Base-by-base conservation (phyloP, 805 yeast species). In the Barnettozyma botsteinii region DNA sequence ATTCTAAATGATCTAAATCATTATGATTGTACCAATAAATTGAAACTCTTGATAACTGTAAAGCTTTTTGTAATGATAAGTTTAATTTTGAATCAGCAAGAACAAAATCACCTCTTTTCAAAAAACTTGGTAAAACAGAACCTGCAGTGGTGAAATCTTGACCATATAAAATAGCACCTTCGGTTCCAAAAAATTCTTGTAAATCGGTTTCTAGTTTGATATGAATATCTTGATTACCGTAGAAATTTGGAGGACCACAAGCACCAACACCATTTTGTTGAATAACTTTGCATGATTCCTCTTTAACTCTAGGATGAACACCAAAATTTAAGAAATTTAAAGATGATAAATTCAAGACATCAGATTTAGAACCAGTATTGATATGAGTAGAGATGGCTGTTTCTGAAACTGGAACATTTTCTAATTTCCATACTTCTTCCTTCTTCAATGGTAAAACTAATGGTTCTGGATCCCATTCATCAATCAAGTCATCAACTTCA, bases 161-260 rank as follows among this genome's bases (percentile, higher is more conserved):
- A 33, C 97, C 95, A 58, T 93, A 93, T 32, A 91, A 66, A 40
- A 93, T 85, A 35, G 87, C 79, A 41, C 73, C 73, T 48, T 85
- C 95, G 3, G 86, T 74, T 20, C 83, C 87, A 49, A 91, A 76
- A 56, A 79, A 91, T 24, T 67, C 59, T 11, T 96, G 79, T 44
- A 93, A 63, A 46, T 79, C 83, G 52, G 77, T 78, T 59, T 88
- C 95, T 41, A 85, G 69, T 52, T 81, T 72, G 40, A 79, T 80
- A 57, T 93, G 98, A 32, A 81, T 87, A 57, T 88, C 96, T 62
- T 88, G 96, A 45, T 88, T 84, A 46, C 98, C 98, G 61, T 89
- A 93, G 55, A 93, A 93, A 41, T 95, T 95, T 31, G 97, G 95
- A 5, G 98, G 98, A 30, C 98, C 96, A 69, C 98, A 93, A 1